These are phyloP conservation scores for Blyttiomyces sp. DNA, from an alignment of 371 early-diverging fungal genomes.

Conservation along the genomic window DNA sequence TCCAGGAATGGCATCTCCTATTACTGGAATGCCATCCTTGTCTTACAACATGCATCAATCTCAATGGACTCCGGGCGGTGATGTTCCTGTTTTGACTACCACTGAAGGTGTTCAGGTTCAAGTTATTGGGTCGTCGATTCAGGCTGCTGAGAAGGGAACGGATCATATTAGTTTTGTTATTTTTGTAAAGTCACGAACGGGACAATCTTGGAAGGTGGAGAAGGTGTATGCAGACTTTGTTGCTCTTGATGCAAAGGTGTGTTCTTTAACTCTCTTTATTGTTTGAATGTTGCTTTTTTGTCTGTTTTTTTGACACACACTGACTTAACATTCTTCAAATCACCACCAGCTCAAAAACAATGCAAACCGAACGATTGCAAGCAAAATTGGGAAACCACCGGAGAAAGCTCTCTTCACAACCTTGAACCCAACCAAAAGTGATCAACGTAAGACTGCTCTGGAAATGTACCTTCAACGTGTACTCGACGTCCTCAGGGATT, in stretches of 20 bases:
- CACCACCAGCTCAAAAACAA: conserved; percentile 3
- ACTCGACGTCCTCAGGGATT: conserved; percentile 47
- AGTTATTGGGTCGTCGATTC: conserved; percentile 62
- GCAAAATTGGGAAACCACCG: conserved; percentile 66
- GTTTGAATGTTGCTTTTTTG: too few species aligned
- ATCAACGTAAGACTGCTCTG: conserved; percentile 53
- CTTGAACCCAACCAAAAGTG: conserved; percentile 28
- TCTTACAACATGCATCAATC: too few species aligned
- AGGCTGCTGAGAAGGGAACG: conserved; percentile 35
- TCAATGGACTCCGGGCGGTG: too few species aligned
- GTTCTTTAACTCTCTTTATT: conserved; percentile 1
- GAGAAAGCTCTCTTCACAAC: conserved; percentile 67
- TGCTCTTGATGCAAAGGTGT: conserved; percentile 66
- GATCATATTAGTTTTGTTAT: conserved; percentile 58
- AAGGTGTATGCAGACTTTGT: conserved; percentile 80
- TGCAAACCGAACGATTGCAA: conserved; percentile 37
- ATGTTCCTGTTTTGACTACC: too few species aligned
- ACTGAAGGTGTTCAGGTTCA: conserved; percentile 48
- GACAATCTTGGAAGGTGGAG: conserved; percentile 74
- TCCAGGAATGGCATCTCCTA: too few species aligned
- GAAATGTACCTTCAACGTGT: conserved; percentile 75
- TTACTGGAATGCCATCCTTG: too few species aligned
- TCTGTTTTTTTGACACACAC: too few species aligned
- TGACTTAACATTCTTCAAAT: too few species aligned
- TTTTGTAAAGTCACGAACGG: conserved; percentile 12